These are phyloP conservation scores for Acmispon strigosus DNA, from an alignment of 306 rosid genomes.

Conservation along the genomic window DNA sequence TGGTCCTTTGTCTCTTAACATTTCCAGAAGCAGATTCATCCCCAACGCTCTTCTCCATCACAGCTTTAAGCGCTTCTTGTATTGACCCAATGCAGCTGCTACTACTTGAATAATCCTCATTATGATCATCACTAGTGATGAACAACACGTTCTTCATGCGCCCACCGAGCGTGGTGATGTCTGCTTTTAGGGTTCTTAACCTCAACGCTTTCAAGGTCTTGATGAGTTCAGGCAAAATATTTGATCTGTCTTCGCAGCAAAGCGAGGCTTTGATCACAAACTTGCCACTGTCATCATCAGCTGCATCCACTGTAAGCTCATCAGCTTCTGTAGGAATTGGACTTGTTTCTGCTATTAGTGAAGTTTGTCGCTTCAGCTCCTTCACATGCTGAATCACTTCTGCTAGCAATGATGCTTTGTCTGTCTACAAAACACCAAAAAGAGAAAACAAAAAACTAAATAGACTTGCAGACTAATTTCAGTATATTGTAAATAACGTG, in stretches of 20 bases:
- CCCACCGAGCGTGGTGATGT: conserved; percentile 86
- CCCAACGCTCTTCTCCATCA: conserved; percentile 72
- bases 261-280: conserved; percentile 78
- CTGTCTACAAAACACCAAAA: conserved; percentile 46
- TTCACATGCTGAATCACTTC: conserved; percentile 94
- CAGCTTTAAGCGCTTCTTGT: conserved; percentile 79
- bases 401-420: conserved; percentile 87
- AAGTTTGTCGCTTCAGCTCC: conserved; percentile 84
- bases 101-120: conserved; percentile 12
- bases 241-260: conserved; percentile 85
- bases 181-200: conserved; percentile 79
- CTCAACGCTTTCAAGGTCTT: conserved; percentile 61
- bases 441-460: background rate
- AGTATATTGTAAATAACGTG: too few relatives aligned
- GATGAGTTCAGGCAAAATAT: conserved; percentile 81
- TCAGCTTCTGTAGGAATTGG: conserved; percentile 81
- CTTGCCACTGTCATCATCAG: conserved; percentile 66
- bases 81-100: conserved; percentile 53
- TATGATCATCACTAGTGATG: conserved; percentile 61
- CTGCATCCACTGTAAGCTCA: conserved; percentile 66
- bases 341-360: conserved; percentile 66
- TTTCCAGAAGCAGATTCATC: conserved; percentile 57
- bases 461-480: too few relatives aligned
- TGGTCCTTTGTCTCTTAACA: conserved; percentile 88
- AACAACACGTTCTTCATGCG: conserved; percentile 83